These are phyloP conservation scores for Zymoseptoria tritici DNA, from an alignment of 2,329 filamentous ascomycete genomes.

Conservation along the genomic window DNA sequence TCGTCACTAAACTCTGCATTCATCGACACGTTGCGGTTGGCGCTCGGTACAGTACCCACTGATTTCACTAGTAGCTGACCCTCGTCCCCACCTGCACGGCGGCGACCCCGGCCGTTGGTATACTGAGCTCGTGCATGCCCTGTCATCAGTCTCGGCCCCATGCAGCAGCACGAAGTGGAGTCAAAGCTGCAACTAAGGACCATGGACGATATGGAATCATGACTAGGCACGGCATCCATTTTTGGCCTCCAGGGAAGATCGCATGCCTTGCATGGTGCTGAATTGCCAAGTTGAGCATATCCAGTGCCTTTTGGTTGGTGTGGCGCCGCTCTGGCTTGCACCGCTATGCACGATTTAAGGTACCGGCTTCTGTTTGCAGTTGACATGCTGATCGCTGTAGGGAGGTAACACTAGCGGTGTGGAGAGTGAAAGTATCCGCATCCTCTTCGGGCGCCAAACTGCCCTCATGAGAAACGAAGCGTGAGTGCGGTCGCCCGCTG, in stretches of 20 bases:
- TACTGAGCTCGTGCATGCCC: neutral
- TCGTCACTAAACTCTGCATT: neutral
- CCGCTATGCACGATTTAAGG: neutral
- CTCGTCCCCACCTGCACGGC: neutral
- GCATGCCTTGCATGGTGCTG: no score
- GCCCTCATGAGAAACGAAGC: neutral
- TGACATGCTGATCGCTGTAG: neutral
- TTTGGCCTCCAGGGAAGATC: no score
- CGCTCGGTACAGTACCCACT: neutral
- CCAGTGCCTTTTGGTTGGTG: neutral
- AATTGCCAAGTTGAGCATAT: neutral
- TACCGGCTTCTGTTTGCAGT: neutral
- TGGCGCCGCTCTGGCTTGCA: neutral
- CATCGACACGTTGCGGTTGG: neutral
- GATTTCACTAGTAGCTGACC: neutral
- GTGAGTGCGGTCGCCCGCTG: neutral
- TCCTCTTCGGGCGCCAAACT: neutral
- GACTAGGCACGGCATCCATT: neutral
- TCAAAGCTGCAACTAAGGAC: neutral
- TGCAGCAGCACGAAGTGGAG: neutral
- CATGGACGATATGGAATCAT: neutral
- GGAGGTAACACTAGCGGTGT: neutral
- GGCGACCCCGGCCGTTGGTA: neutral
- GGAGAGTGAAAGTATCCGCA: neutral
- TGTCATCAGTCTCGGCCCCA: neutral